A percentile compares a stretch with the other conserved stretches of the same genome.
Evolutionary conservation across 2,329 filamentous ascomycete species (phyloP).

Genomic region (Zymoseptoria pseudotritici): DNA sequence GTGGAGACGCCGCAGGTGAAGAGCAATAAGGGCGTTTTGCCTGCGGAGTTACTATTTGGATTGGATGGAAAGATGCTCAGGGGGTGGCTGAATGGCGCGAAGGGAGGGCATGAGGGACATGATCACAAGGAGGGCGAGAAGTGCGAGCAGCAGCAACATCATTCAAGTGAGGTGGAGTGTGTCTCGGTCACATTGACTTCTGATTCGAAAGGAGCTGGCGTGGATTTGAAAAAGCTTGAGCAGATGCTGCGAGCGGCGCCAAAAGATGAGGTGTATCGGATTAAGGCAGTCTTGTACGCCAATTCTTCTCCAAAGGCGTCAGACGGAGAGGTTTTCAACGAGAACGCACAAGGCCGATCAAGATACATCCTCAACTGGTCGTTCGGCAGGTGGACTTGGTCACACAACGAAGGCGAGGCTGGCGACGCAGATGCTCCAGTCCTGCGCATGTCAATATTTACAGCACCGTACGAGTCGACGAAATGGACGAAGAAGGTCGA

Average conservation of each 20-base stretch:
- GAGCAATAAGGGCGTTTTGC: constrained; percentile 72
- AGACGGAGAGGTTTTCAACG: constrained; percentile 31
- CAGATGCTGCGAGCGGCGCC: constrained; percentile 64
- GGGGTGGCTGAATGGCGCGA: constrained; percentile 32
- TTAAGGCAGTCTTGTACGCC: constrained; percentile 63
- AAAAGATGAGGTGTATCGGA: constrained; percentile 92
- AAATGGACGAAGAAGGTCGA: constrained; percentile 73
- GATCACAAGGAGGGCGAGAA: constrained; percentile 34
- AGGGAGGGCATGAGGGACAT: constrained; percentile 32
- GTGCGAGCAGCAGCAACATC: constrained; percentile 42
- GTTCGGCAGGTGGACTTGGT: constrained; percentile 92
- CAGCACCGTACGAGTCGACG: constrained; percentile 63
- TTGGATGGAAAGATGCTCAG: constrained; percentile 73
- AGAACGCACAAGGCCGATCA: constrained; percentile 31
- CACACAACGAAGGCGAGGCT: constrained; percentile 42
- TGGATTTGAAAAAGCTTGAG: constrained; percentile 54
- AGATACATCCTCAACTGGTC: constrained; percentile 97
- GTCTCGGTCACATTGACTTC: constrained; percentile 62
- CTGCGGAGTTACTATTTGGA: constrained; percentile 73
- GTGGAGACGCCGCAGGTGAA: constrained; percentile 72
- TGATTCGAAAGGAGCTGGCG: constrained; percentile 40
- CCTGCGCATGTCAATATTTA: constrained; percentile 67
- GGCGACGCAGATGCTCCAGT: constrained; percentile 28
- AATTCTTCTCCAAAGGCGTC: constrained; percentile 33
- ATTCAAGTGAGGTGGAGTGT: constrained; percentile 84